Evolutionary conservation across 2,329 filamentous ascomycete genomes (phyloP).

Genomic region (Fusarium marasasianum): DNA sequence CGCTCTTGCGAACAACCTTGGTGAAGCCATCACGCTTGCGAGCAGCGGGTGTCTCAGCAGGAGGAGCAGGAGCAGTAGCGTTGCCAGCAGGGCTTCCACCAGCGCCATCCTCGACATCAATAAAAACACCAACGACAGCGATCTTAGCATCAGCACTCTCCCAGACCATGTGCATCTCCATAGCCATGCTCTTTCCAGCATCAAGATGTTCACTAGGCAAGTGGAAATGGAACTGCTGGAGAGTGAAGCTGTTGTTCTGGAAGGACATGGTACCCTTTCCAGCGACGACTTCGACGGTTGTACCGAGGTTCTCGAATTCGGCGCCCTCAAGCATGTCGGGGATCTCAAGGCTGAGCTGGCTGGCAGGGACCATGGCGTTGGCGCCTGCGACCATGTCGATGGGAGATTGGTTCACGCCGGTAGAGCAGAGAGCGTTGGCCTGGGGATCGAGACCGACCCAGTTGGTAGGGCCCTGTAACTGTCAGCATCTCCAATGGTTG

Average conservation of each 20-base stretch:
- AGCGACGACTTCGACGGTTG: slow-evolving; percentile 59
- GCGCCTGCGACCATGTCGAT: slow-evolving; percentile 57
- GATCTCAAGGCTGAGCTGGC: slow-evolving; percentile 48
- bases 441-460: slow-evolving; percentile 58
- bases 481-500: neutral
- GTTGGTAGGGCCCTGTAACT: slow-evolving; percentile 56
- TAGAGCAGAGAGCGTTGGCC: slow-evolving; percentile 57
- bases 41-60: neutral
- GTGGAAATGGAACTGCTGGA: slow-evolving; percentile 70
- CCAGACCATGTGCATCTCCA: slow-evolving; percentile 48
- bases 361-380: slow-evolving; percentile 45
- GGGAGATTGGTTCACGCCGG: slow-evolving; percentile 62
- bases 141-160: slow-evolving; percentile 33
- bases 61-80: neutral
- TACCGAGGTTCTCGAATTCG: slow-evolving; percentile 61
- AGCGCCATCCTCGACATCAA: slow-evolving; percentile 35
- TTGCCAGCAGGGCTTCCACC: slow-evolving; percentile 7
- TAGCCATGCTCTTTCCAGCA: slow-evolving; percentile 46
- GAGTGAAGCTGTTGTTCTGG: slow-evolving; percentile 51
- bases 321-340: slow-evolving; percentile 49
- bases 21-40: slow-evolving; percentile 1
- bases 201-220: slow-evolving; percentile 68
- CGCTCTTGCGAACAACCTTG: slow-evolving; percentile 11
- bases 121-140: slow-evolving; percentile 45
- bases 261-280: slow-evolving; percentile 53